Percentiles rank a stretch among this genome's conserved stretches.
Conservation (phyloP, 2,329 filamentous ascomycete species). For the Fusarium irregulare region DNA sequence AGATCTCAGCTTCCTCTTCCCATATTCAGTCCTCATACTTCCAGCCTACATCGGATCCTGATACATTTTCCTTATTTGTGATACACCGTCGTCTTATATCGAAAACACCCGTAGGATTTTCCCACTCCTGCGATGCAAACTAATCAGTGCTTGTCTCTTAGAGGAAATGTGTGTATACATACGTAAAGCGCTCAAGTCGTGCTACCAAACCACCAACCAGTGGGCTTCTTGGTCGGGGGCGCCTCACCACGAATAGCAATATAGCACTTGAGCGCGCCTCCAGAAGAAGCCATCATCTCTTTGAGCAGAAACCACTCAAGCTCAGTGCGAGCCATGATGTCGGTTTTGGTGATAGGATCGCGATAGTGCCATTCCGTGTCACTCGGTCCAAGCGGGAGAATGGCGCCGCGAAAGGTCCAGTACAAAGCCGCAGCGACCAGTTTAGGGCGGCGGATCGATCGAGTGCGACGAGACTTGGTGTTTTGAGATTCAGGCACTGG, state of each 20-base stretch:
- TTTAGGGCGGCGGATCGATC: conserved; percentile 31
- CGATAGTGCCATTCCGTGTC: conserved; percentile 45
- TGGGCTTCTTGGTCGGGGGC: conserved; percentile 9
- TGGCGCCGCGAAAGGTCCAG: conserved; percentile 42
- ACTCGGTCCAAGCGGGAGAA: conserved; percentile 38
- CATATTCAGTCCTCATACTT: neutral
- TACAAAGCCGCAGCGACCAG: conserved; percentile 39
- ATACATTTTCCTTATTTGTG: neutral
- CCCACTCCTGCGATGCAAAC: neutral
- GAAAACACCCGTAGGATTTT: neutral
- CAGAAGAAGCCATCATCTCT: conserved; percentile 44
- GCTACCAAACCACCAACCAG: conserved; percentile 38
- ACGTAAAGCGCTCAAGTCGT: conserved; percentile 10
- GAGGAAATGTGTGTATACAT: neutral
- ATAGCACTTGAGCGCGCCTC: conserved; percentile 43
- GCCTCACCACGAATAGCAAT: conserved; percentile 41
- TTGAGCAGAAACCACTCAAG: conserved; percentile 45
- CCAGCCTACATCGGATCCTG: conserved; percentile 1
- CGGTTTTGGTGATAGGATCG: conserved; percentile 44
- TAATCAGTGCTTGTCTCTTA: neutral
- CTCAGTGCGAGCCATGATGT: conserved; percentile 42
- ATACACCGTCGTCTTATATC: neutral
- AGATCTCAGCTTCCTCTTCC: neutral
- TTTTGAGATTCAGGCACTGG: conserved; percentile 13
- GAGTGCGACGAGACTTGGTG: conserved; percentile 7